Percentiles rank a stretch among this genome's conserved stretches.
Evolutionary conservation across 306 rosid species (phyloP).

Genomic region (Comarum palustre): DNA sequence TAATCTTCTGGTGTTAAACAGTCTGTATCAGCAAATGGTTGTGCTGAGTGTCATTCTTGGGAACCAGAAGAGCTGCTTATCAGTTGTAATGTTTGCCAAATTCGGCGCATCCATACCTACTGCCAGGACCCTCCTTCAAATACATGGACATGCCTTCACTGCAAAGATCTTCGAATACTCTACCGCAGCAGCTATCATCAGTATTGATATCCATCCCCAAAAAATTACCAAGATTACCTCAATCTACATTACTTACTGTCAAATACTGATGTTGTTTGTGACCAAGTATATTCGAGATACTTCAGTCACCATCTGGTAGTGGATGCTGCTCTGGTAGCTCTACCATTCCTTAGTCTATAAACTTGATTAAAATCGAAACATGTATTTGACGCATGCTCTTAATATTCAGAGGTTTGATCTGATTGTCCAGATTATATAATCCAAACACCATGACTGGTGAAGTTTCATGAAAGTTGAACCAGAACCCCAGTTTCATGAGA

Average conservation of each 20-base stretch:
- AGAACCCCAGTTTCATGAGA: background rate
- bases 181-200: constrained; percentile 21
- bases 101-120: constrained; percentile 46
- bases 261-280: background rate
- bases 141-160: constrained; percentile 79
- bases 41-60: constrained; percentile 52
- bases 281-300: background rate
- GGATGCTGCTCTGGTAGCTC: background rate
- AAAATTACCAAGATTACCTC: background rate
- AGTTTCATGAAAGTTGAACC: background rate
- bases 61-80: constrained; percentile 78
- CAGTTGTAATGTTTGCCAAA: constrained; percentile 47
- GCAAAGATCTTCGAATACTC: constrained; percentile 62
- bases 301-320: background rate
- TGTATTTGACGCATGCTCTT: background rate
- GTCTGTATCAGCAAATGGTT: constrained; percentile 39
- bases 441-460: background rate
- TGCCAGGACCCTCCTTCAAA: constrained; percentile 78
- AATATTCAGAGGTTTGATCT: background rate
- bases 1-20: constrained; percentile 26
- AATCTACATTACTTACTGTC: background rate
- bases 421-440: background rate
- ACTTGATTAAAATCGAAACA: background rate
- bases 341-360: constrained; percentile 2
- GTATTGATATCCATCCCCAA: constrained; percentile 13